Base-by-base conservation (phyloP, 371 early-diverging fungal species). In the Mortierella sp. region DNA sequence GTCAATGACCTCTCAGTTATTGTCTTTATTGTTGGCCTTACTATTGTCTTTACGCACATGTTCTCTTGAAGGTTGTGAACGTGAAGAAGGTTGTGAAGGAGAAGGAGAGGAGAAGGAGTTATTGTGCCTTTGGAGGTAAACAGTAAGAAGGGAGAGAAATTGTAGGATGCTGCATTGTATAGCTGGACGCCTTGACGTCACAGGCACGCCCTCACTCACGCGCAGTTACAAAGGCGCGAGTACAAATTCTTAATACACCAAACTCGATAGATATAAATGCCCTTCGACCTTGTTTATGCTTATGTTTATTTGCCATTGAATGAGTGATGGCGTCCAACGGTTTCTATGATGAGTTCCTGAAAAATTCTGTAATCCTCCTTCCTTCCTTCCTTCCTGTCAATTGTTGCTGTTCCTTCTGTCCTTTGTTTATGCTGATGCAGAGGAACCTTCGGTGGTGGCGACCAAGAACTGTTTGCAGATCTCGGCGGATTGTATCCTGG, bases 21-120 rank as follows among this genome's bases (percentile, higher is more conserved):
- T 34, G 90, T 93, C 19, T 93, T 93, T 74, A 88, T 93, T 38
- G 85, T 93, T 78, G 93, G 94, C 28, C 48, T 90, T 44, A 90
- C 92, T 57, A 80, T 85, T 45, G 57, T 68, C 10, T 77, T 85
- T 31, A 72, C 80, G 0, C 82, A 85, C 54, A 85, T 85, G 86
- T 82, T 85, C 44, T 81, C 82, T 26, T 85, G 24, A 79, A 81
- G 26, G 26, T 38, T 38, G n/a, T n/a, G n/a, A 45, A 50, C 24
- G 19, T 45, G 55, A 5, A 47, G 11, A 5, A 26, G 38, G 9
- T 5, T 5, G 1, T 38, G 42, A 2, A 44, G 26, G 1, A 6
- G 54, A 16, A 11, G 50, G 14, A 48, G 48, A 38, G 42, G 5
- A 38, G 48, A 10, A 58, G 26, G 58, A 11, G 42, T 28, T 28